Base-by-base conservation (phyloP, 2,329 filamentous ascomycete species). In the Metarhizium anisopliae region DNA sequence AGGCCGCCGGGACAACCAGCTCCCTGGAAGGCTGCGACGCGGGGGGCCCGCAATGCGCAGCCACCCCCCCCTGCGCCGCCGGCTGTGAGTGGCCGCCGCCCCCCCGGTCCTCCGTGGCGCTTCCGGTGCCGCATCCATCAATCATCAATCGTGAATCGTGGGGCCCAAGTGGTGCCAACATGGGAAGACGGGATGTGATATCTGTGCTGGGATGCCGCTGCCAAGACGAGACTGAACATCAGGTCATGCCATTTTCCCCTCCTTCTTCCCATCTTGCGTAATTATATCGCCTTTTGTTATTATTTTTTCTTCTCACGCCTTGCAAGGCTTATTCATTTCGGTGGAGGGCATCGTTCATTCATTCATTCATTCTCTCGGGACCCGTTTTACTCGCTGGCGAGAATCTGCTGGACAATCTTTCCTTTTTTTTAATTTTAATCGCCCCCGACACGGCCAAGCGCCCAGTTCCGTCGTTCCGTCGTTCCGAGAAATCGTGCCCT, bases 381-480 rank as follows among this genome's bases (percentile, higher is more conserved):
- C 14, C 16, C n/a, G 42, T 16, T 45, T 45, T 45, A 20, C 52
- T 53, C 52, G 52, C 52, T 53, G 52, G 52, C 42, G 52, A 53
- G 52, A 53, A n/a, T 4, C 29, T 52, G 38, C 51, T 43, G 51
- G 36, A 32, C 29, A 53, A 53, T 45, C 40, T 43, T 35, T 35
- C 7, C 32, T 8, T 5, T 11, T 11, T 11, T 35, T 35, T 35
- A 11, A 25, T 25, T 25, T 25, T 25, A 25, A 25, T 25, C 25
- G 25, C 25, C 25, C 25, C 25, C 25, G 4, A 25, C 25, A 25
- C 25, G 25, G 25, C 25, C 25, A 25, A 25, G 25, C 25, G 25
- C 25, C 25, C 25, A 25, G 25, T 25, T 25, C 25, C 25, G 25
- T 4, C 25, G 25, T 25, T 25, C 25, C 51, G 8, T 43, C 29